Base-by-base conservation (phyloP, 2,329 filamentous ascomycete species). In the Penicillium concentricum region DNA sequence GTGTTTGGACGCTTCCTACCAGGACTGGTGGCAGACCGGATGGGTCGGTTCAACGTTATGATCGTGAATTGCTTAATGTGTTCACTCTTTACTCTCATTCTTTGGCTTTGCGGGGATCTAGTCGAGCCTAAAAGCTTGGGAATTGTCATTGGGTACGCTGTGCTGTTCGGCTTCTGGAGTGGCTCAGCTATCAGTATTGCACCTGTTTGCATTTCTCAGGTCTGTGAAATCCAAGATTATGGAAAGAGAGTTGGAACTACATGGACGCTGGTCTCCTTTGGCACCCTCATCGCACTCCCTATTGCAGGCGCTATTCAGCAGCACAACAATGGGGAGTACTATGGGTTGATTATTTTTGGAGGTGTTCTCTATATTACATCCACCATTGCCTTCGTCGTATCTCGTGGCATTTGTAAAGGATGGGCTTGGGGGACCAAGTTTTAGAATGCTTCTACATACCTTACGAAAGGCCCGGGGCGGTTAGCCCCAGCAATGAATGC, bases 31-130 rank as follows among this genome's bases (percentile, higher is more conserved):
- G 37, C 37, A 22, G 37, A 39, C 18, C 37, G 12, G 5, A 7
- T 39, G 37, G 26, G 44, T 6, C 44, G 44, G 4, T 46, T 46
- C 26, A 46, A 46, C 7, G 44, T 46, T 2, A 46, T 46, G 44
- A 46, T 24, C 6, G 18, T 22, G 10, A 46, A 20, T 18, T 46
- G 30, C 6, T 58, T 52, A 0, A 60, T 69, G 3, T 62, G 65
- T 15, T 70, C 68, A 30, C 58, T 63, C 15, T 55, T 69, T 10
- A 58, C 70, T 7, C 57, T 65, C 0, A 63, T 70, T 34, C 54
- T 69, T 1, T 45, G 43, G 43, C 43, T 45, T 18, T 28, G 16
- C 2, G 43, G 9, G 15, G 26, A 24, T 30, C 43, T 45, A 13
- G 37, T 39, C 1, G 37, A 39, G 5, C 37, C 37, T 10, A 4